phyloP scores from a whole-genome alignment of 768 basidiomycete genomes.

The Rickenella mellea region DNA sequence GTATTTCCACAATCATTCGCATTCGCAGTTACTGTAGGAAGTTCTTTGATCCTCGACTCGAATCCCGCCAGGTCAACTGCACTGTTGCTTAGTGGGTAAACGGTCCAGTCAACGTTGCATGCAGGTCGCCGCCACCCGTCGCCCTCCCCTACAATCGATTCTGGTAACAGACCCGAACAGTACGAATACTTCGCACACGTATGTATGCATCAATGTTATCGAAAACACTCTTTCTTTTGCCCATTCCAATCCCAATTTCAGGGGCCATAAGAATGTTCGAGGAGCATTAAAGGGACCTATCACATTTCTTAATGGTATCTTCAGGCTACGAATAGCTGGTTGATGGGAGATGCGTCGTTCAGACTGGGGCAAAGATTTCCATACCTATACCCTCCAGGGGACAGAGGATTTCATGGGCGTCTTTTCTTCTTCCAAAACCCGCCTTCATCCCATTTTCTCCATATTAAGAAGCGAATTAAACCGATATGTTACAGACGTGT shows the following conservation, averaged over 20 bases:
- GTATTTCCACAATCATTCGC: too few species aligned
- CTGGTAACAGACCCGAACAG: constrained; percentile 45
- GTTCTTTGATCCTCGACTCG: too few species aligned
- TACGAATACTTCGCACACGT: constrained; percentile 16
- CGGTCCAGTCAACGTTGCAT: too few species aligned
- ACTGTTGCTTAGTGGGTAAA: too few species aligned
- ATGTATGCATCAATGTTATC: constrained; percentile 4
- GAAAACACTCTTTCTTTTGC: not conserved
- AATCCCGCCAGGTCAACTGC: too few species aligned
- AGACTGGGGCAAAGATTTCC: constrained; percentile 64
- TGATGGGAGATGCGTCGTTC: constrained; percentile 62
- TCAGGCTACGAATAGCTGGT: constrained; percentile 73
- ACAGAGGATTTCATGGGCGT: constrained; percentile 70
- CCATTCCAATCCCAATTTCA: not conserved
- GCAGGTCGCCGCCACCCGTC: too few species aligned
- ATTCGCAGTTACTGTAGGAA: too few species aligned
- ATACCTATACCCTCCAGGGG: constrained; percentile 83
- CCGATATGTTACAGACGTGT: constrained; percentile 39
- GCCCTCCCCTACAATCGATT: too few species aligned
- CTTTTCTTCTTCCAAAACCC: too few species aligned
- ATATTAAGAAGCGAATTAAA: constrained; percentile 4
- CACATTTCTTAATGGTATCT: constrained; percentile 45
- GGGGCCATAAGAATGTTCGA: constrained; percentile 32
- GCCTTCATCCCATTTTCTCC: constrained; percentile 1
- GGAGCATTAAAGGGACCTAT: constrained; percentile 53